These are phyloP conservation scores for Amorphotheca resinae DNA, from an alignment of 495 filamentous ascomycete genomes.

Conservation along the genomic window DNA sequence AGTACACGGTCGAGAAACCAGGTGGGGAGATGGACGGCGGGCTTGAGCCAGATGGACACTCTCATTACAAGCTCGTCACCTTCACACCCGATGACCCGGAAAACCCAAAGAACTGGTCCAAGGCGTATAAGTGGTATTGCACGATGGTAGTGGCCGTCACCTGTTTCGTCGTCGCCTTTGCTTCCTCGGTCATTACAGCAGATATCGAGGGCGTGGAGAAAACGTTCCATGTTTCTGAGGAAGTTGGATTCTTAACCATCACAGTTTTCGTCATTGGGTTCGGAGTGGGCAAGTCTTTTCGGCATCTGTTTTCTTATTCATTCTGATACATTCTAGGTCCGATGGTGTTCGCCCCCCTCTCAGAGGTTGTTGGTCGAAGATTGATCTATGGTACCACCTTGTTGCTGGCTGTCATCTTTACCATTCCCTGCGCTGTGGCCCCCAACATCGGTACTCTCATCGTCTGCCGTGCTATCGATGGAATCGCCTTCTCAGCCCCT, in stretches of 20 bases:
- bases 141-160: slow-evolving; percentile 53
- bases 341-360: slow-evolving; percentile 71
- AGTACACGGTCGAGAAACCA: slow-evolving; percentile 49
- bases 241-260: slow-evolving; percentile 54
- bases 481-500: slow-evolving; percentile 70
- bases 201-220: slow-evolving; percentile 47
- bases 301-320: not conserved
- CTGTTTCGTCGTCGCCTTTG: slow-evolving; percentile 54
- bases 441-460: slow-evolving; percentile 64
- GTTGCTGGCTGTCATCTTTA: slow-evolving; percentile 55
- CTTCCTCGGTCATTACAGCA: slow-evolving; percentile 54
- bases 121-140: slow-evolving; percentile 51
- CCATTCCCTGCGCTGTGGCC: slow-evolving; percentile 65
- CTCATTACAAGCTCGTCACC: slow-evolving; percentile 59
- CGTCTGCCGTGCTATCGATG: slow-evolving; percentile 60
- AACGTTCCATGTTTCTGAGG: slow-evolving; percentile 48
- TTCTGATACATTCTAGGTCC: slow-evolving; percentile 34
- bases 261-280: slow-evolving; percentile 72
- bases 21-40: slow-evolving; percentile 49
- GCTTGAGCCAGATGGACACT: slow-evolving; percentile 35
- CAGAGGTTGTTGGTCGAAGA: slow-evolving; percentile 56
- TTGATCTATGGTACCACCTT: slow-evolving; percentile 55
- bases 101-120: slow-evolving; percentile 60
- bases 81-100: slow-evolving; percentile 54
- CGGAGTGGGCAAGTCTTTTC: slow-evolving; percentile 44